These are phyloP conservation scores for Wickerhamomyces strasburgensis DNA, from an alignment of 805 yeast species.

Conservation along the genomic window DNA sequence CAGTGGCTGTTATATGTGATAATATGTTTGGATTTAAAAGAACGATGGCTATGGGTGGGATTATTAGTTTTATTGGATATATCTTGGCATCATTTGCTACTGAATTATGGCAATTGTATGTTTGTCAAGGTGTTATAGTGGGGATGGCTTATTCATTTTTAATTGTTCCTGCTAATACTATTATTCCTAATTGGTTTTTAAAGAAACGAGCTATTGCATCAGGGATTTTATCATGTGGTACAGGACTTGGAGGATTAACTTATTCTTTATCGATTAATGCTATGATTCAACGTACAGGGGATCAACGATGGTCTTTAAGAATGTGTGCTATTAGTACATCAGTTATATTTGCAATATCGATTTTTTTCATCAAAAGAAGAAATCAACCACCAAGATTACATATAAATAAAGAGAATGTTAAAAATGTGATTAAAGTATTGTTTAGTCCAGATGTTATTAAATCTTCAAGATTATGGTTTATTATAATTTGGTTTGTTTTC, in stretches of 20 bases:
- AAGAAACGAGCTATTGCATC: constrained; percentile 53
- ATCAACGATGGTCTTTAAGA: constrained; percentile 45
- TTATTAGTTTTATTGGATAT: constrained; percentile 48
- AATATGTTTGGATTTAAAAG: constrained; percentile 45
- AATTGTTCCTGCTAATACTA: constrained; percentile 52
- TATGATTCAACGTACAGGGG: constrained; percentile 36
- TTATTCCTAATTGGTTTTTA: constrained; percentile 68
- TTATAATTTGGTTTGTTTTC: constrained; percentile 34
- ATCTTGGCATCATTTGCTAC: constrained; percentile 57
- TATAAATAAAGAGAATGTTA: constrained; percentile 6
- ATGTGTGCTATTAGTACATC: constrained; percentile 39
- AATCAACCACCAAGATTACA: constrained; percentile 20
- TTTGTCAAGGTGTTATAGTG: constrained; percentile 63
- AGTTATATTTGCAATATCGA: constrained; percentile 33
- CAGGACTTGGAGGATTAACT: constrained; percentile 49
- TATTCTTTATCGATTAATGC: constrained; percentile 39
- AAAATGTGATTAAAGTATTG: constrained; percentile 27
- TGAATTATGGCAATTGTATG: constrained; percentile 58
- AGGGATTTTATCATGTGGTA: constrained; percentile 44
- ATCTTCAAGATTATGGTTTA: constrained; percentile 27
- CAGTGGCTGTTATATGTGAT: constrained; percentile 45
- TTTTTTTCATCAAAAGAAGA: constrained; percentile 31
- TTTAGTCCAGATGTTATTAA: constrained; percentile 30
- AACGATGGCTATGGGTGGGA: constrained; percentile 45
- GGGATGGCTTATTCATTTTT: constrained; percentile 50